Conservation (phyloP, 179 eudicot genomes). For the Nepenthes alata region DNA sequence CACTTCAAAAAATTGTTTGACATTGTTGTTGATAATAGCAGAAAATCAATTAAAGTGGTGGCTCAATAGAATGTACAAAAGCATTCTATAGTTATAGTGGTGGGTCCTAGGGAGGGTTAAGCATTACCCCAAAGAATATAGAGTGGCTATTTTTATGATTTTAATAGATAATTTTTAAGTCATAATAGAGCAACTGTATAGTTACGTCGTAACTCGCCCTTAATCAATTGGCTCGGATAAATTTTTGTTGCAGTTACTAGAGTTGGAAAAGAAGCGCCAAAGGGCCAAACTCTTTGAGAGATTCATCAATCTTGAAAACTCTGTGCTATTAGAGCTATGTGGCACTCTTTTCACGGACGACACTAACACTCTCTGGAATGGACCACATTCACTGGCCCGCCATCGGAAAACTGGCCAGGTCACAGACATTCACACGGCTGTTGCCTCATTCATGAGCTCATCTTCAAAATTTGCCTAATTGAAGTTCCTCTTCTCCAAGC, state of each 20-base stretch:
- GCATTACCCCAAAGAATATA: too few relatives aligned
- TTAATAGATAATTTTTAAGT: too few relatives aligned
- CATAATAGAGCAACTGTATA: neutral
- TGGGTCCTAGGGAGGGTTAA: too few relatives aligned
- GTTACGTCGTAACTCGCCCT: neutral
- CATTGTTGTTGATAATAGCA: neutral
- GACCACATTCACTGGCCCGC: slow-evolving; percentile 57
- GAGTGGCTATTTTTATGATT: too few relatives aligned
- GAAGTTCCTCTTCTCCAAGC: too few relatives aligned
- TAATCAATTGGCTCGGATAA: neutral
- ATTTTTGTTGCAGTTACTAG: slow-evolving; percentile 27
- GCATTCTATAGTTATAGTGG: too few relatives aligned
- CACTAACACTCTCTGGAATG: slow-evolving; percentile 45
- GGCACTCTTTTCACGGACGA: slow-evolving; percentile 49
- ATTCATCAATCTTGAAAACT: slow-evolving; percentile 53
- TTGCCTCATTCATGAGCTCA: slow-evolving; percentile 37
- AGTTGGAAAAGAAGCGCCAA: slow-evolving; percentile 40
- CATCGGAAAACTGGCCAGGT: slow-evolving; percentile 15
- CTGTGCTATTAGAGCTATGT: slow-evolving; percentile 46
- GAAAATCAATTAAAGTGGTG: neutral
- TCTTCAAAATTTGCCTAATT: neutral
- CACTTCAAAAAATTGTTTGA: neutral
- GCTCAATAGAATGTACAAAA: neutral
- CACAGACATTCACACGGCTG: slow-evolving; percentile 45
- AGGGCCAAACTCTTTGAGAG: slow-evolving; percentile 53